Base-by-base conservation (phyloP, 306 rosid species). In the Inga leiocalycina region DNA sequence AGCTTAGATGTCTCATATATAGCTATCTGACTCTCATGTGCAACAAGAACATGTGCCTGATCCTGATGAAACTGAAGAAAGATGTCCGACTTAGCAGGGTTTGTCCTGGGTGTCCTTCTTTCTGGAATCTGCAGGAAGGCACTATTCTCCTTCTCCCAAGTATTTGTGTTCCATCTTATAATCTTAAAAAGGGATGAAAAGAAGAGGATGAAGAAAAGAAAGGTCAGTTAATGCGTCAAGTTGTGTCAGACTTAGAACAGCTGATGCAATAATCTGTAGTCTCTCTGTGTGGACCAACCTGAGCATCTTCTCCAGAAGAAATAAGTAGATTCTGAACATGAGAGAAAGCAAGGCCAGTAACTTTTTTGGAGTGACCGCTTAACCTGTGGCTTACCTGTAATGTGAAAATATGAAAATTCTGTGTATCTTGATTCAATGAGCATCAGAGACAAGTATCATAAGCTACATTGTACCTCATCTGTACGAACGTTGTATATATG, bases 41-140 rank as follows among this genome's bases (percentile, higher is more conserved):
- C 97, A 68, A 92, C 98, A 80, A 96, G 85, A 88, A 96, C 92
- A 71, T 91, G 97, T 12, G 84, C 80, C 85, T 96, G 99, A 80
- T 96, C 97, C 83, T 89, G 99, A 88, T 96, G 99, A 84, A 96
- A 96, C 89, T 93, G 99, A 54, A 96, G 94, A 44, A 93, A 97
- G 2, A 98, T 93, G 87, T 92, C 97, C 1, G 39, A 24, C 16
- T 22, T 71, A 44, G 57, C 39, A 22, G 54, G 76, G 98, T 84
- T 59, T 88, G 98, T 15, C 93, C 85, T 5, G 97, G 93, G 90
- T 62, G 92, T 89, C 89, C 97, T 91, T 73, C 99, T 97, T 57
- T 90, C 46, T 80, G 99, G 98, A 82, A 96, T 91, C 88, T 86
- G 99, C 91, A 96, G 88, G 88, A 84, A 87, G 88, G 93, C 89